Conservation (phyloP, 2,329 filamentous ascomycete species). For the Neonectria coccinea region DNA sequence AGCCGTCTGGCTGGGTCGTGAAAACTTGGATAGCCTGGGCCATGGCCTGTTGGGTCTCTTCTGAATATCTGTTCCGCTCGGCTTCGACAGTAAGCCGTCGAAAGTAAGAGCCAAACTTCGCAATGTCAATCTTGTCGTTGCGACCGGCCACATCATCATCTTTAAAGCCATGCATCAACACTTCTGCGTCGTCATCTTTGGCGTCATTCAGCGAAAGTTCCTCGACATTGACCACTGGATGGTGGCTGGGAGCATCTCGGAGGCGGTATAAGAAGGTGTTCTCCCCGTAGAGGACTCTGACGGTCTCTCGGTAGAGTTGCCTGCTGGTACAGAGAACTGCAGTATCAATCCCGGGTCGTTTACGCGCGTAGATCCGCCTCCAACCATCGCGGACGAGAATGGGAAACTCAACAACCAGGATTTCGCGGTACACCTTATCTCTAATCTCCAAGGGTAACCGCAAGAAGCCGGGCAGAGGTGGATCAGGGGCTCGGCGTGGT, state of each 20-base stretch:
- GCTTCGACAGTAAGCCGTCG: conserved; percentile 57
- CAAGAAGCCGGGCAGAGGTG: conserved; percentile 21
- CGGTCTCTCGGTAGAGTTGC: conserved; percentile 52
- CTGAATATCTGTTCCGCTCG: conserved; percentile 54
- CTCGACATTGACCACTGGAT: conserved; percentile 31
- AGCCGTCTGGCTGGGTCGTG: conserved; percentile 31
- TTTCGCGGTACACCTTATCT: conserved; percentile 46
- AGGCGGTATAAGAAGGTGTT: conserved; percentile 62
- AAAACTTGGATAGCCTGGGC: conserved; percentile 54
- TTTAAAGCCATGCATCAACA: too few species aligned
- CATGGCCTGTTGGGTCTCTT: conserved; percentile 47
- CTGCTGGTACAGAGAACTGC: conserved; percentile 54
- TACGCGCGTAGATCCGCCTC: conserved; percentile 48
- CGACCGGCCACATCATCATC: conserved; percentile 28
- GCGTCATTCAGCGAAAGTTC: conserved; percentile 19
- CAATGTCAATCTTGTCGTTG: conserved; percentile 47
- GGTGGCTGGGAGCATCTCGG: conserved; percentile 49
- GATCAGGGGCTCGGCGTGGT: not conserved
- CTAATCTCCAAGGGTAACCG: conserved; percentile 48
- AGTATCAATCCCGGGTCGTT: conserved; percentile 48
- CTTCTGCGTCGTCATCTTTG: conserved; percentile 31
- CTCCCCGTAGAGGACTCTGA: conserved; percentile 58
- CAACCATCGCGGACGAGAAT: conserved; percentile 52
- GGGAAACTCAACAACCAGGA: conserved; percentile 48
- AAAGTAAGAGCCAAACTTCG: conserved; percentile 54